phyloP scores from a whole-genome alignment of 345 rosid species.

The Angophora floribunda region DNA sequence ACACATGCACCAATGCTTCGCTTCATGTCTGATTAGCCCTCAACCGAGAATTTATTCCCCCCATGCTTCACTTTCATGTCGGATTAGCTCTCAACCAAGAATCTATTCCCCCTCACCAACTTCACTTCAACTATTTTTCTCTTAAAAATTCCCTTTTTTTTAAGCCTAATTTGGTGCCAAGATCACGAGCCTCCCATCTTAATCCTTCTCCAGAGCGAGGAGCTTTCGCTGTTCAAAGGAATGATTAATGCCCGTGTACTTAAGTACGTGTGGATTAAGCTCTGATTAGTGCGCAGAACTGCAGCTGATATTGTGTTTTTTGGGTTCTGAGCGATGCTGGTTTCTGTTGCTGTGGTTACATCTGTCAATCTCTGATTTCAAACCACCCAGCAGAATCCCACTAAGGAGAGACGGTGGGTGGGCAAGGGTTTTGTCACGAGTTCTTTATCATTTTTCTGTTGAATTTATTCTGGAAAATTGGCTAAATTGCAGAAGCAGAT shows the following conservation, averaged over 20 bases:
- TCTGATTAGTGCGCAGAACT: not conserved
- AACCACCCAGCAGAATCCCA: not conserved
- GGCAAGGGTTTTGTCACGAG: not conserved
- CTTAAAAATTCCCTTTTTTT: not conserved
- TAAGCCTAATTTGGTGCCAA: not conserved
- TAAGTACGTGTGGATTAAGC: not conserved
- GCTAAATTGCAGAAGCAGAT: not conserved
- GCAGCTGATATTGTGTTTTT: not conserved
- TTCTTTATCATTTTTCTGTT: not conserved
- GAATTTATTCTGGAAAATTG: not conserved
- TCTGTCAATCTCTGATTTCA: not conserved
- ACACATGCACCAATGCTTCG: not conserved
- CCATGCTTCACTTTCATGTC: not conserved
- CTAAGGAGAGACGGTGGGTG: not conserved
- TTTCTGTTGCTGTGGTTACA: not conserved
- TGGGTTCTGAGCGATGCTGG: not conserved
- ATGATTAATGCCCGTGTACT: not conserved
- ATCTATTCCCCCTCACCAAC: slow-evolving; percentile 3
- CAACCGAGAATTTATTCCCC: not conserved
- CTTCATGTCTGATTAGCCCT: slow-evolving; percentile 1
- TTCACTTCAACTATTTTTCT: not conserved
- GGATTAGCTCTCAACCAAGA: not conserved
- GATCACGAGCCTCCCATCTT: not conserved
- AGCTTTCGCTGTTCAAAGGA: not conserved
- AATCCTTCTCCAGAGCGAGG: not conserved